Percentiles rank a stretch among this genome's conserved stretches.
These are phyloP conservation scores for Termitomyces sp. DNA, from an alignment of 768 basidiomycete genomes.

Conservation along the genomic window DNA sequence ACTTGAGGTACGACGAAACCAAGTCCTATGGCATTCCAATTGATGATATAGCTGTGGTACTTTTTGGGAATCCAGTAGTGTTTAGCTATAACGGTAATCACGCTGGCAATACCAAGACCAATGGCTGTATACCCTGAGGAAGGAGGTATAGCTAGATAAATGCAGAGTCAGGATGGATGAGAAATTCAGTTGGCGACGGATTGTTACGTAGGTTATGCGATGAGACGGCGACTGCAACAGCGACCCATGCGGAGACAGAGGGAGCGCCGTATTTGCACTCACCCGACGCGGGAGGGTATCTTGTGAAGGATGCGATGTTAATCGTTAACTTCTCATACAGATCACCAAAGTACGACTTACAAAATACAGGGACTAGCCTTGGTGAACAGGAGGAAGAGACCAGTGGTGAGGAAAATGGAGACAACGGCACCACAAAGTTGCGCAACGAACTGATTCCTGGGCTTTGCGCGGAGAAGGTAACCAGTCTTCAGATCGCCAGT, in stretches of 20 bases:
- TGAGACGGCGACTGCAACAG: constrained; percentile 48
- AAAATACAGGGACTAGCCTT: constrained; percentile 58
- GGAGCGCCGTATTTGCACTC: constrained; percentile 51
- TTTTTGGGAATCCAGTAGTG: constrained; percentile 42
- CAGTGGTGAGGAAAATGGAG: constrained; percentile 52
- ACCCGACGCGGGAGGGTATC: constrained; percentile 21
- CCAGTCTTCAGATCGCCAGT: constrained; percentile 66
- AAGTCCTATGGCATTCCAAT: constrained; percentile 51
- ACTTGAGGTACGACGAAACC: constrained; percentile 49
- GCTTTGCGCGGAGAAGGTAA: constrained; percentile 60
- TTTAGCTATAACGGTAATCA: constrained; percentile 39
- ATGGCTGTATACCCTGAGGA: constrained; percentile 57
- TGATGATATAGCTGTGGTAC: constrained; percentile 44
- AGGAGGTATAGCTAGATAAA: constrained; percentile 36
- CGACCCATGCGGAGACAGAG: constrained; percentile 50
- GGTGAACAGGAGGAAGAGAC: constrained; percentile 57
- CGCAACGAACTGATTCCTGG: constrained; percentile 55
- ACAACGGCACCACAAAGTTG: constrained; percentile 54
- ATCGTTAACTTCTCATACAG: not conserved
- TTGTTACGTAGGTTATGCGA: constrained; percentile 38
- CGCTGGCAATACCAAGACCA: constrained; percentile 39
- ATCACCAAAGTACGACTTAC: constrained; percentile 18
- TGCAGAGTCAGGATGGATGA: not conserved
- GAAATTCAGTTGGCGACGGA: not conserved
- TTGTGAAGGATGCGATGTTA: constrained; percentile 5